Evolutionary conservation across 805 yeast species (phyloP).

Genomic region (Diddensiella transvaalensis): DNA sequence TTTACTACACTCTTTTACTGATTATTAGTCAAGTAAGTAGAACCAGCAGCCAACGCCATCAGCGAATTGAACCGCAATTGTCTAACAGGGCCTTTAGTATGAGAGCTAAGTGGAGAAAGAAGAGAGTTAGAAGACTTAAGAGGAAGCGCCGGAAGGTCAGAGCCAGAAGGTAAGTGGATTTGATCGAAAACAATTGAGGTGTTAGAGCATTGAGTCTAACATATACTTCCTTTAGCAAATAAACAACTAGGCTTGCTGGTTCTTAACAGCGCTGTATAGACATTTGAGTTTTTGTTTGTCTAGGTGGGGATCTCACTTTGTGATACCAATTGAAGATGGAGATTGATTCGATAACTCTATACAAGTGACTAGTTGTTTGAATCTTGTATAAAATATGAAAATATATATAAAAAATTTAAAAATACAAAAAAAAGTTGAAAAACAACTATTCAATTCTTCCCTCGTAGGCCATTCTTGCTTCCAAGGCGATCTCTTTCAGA

Average conservation of each 20-base stretch:
- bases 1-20: conserved; percentile 9
- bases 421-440: conserved; percentile 9
- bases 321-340: too few relatives aligned
- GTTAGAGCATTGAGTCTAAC: background rate
- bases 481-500: too few relatives aligned
- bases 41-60: background rate
- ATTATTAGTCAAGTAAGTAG: conserved; percentile 13
- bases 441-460: conserved; percentile 2
- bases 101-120: conserved; percentile 96
- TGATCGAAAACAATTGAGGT: conserved; percentile 5
- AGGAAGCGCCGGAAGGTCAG: conserved; percentile 99
- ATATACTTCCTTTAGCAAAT: conserved; percentile 18
- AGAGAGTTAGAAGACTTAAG: conserved; percentile 99
- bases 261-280: conserved; percentile 13
- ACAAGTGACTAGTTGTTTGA: background rate
- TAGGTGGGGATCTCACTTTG: too few relatives aligned
- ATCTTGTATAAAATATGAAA: background rate
- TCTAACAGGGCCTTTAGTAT: conserved; percentile 17
- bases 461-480: too few relatives aligned
- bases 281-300: conserved; percentile 2
- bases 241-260: conserved; percentile 25
- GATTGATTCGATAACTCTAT: background rate
- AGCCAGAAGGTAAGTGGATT: conserved; percentile 73
- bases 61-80: background rate
- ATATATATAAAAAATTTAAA: conserved; percentile 7